Percentiles rank a stretch among this genome's conserved stretches.
Evolutionary conservation across 106 monocot species (phyloP).

Genomic region (Alisma plantagoaquatica): DNA sequence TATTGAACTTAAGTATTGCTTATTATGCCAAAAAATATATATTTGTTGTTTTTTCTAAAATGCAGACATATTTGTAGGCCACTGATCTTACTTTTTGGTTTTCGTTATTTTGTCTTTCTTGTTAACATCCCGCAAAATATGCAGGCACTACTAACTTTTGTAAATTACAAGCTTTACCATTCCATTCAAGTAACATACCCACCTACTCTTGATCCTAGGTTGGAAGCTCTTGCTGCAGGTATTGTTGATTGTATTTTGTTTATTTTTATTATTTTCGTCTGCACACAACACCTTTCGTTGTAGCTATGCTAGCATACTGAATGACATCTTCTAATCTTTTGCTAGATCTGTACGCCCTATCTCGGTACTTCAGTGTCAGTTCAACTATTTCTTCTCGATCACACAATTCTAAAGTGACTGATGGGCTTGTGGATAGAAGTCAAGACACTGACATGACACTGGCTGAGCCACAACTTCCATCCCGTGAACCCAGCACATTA

Average conservation of each 20-base stretch:
- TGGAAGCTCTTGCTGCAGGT: slow-evolving; percentile 97
- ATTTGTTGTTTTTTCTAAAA: too few species aligned
- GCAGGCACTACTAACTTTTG: slow-evolving; percentile 93
- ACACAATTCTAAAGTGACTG: too few species aligned
- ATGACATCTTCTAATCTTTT: slow-evolving; percentile 3
- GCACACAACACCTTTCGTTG: too few species aligned
- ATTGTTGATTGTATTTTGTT: slow-evolving; percentile 22
- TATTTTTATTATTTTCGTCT: not conserved
- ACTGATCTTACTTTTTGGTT: too few species aligned
- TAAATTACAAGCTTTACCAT: slow-evolving; percentile 92
- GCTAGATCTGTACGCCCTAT: slow-evolving; percentile 84
- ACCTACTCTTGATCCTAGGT: slow-evolving; percentile 77
- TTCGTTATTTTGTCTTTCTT: too few species aligned
- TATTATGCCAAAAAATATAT: too few species aligned
- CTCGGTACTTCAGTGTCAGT: slow-evolving; percentile 42
- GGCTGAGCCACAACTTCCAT: slow-evolving; percentile 64
- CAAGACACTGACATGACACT: slow-evolving; percentile 38
- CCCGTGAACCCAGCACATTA: slow-evolving; percentile 76
- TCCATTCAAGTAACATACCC: slow-evolving; percentile 88
- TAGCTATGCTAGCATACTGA: not conserved
- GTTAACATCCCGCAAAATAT: too few species aligned
- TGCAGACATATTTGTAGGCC: too few species aligned
- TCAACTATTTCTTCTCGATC: slow-evolving; percentile 23
- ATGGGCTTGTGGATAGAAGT: too few species aligned
- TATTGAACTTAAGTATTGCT: too few species aligned